These are phyloP conservation scores for Camelina laxa DNA, from an alignment of 345 rosid species.

Conservation along the genomic window DNA sequence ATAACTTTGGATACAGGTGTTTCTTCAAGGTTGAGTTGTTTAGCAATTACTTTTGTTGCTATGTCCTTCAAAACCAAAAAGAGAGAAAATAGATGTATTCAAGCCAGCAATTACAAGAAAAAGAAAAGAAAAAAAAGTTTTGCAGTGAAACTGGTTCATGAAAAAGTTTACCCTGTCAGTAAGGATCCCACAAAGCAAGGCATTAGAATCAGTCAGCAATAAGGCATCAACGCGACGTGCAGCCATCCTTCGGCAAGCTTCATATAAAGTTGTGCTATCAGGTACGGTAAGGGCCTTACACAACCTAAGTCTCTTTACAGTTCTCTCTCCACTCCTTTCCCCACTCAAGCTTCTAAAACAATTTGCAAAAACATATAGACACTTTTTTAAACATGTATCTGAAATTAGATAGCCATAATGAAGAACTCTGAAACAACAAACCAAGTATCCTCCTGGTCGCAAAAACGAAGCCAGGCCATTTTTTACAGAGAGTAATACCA, in stretches of 20 bases:
- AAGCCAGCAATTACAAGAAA: not conserved
- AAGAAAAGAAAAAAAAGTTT: not conserved
- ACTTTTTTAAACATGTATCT: no score
- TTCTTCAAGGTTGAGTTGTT: conserved; percentile 70
- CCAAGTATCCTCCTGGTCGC: not conserved
- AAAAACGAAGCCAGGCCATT: not conserved
- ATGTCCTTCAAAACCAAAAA: conserved; percentile 60
- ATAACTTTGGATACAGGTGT: conserved; percentile 92
- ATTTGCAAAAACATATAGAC: not conserved
- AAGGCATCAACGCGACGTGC: conserved; percentile 95
- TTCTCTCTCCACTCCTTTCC: conserved; percentile 70
- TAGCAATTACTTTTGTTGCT: conserved; percentile 84
- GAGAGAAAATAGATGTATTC: not conserved
- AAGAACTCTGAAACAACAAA: not conserved
- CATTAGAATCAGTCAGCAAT: conserved; percentile 86
- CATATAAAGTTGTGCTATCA: conserved; percentile 69
- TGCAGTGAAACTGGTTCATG: not conserved
- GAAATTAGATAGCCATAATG: no score
- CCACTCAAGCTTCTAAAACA: conserved; percentile 64
- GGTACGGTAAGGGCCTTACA: conserved; percentile 92
- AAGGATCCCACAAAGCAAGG: conserved; percentile 95
- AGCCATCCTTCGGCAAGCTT: conserved; percentile 96
- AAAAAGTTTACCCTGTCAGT: conserved; percentile 74
- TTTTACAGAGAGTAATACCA: no score
- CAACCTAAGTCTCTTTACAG: conserved; percentile 77